These are phyloP conservation scores for Thielaviopsis ethacetica DNA, from an alignment of 2,329 filamentous ascomycete genomes.

Conservation along the genomic window DNA sequence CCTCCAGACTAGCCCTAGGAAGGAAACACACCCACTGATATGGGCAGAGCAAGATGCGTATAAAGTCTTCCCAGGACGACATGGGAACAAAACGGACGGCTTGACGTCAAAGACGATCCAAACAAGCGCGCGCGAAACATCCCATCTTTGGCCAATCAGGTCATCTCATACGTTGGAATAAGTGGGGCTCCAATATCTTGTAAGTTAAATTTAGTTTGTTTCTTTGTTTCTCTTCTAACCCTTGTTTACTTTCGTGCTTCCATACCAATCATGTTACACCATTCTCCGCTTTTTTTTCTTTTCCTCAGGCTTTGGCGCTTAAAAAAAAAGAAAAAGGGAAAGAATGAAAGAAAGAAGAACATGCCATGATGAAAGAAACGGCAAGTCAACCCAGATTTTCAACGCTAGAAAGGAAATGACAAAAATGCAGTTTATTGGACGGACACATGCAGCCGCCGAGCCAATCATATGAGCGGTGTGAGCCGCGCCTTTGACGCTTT, in stretches of 20 bases:
- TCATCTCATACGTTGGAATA: not conserved
- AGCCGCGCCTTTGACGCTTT: not conserved
- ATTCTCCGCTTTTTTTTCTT: not conserved
- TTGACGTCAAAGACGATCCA: not conserved
- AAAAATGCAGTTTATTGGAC: not conserved
- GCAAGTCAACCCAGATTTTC: not conserved
- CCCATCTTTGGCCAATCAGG: not conserved
- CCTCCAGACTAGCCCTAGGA: not conserved
- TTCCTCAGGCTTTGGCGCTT: not conserved
- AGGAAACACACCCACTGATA: not conserved
- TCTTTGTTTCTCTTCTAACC: not conserved
- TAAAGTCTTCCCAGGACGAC: not conserved
- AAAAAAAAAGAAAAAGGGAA: not conserved
- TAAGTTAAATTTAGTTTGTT: not conserved
- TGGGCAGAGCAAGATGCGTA: not conserved
- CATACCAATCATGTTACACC: not conserved
- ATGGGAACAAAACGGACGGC: not conserved
- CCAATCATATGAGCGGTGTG: not conserved
- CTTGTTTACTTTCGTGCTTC: not conserved
- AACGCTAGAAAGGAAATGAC: not conserved
- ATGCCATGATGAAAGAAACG: too few species aligned
- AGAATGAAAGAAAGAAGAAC: not conserved
- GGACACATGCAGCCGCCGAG: not conserved
- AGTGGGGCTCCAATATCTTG: not conserved
- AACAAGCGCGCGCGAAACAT: not conserved